Base-by-base conservation (phyloP, 1,284 basidiomycete genomes). In the Moesziomyces globuligerus region DNA sequence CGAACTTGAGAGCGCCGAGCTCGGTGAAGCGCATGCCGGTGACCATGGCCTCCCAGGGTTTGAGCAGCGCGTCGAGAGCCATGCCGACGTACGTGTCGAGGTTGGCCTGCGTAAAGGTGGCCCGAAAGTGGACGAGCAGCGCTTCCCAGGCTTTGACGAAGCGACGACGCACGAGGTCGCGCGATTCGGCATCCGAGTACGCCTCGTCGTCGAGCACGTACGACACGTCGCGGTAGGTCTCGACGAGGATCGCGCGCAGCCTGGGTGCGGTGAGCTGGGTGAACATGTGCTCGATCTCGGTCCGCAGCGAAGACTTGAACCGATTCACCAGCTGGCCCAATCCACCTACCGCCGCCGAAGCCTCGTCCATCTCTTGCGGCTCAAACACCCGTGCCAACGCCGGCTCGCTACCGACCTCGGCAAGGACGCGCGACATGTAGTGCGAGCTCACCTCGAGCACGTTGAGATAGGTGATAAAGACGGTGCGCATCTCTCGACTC, bases 1-100 rank as follows among this genome's bases (percentile, higher is more conserved):
- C 96, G 81, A 97, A 96, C 15, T 93, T 90, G 61, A 98, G 90
- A 3, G 94, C 94, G n/a, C 96, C 96, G 48, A 98, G 87, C 91
- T 98, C 95, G 13, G 91, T 91, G 80, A 92, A 98, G 78, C 88
- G 89, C 82, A 96, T 87, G 3, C 88, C 86, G 76, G 90, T 85
- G 21, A 94, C 85, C 77, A 90, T 88, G 81, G 91, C 92, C 84
- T 99, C 96, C 94, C 94, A 98, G 32, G 94, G 94, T 38, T 91
- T 86, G 17, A 95, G 88, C 24, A 98, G 85, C 1, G 91, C 88
- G 79, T 96, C 94, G 13, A 98, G 86, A 0, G 90, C 89, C 52
- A 94, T 86, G 1, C 87, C 87, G 76, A 96, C 93, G 83, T 97
- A 90, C 15, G 89, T 79, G 17, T 91, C 89, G 81, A 91, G 96